Evolutionary conservation across 257 asterid species (phyloP), one percentile per base, ranked within the genome.

Genomic region (Fraxinus anomala): DNA sequence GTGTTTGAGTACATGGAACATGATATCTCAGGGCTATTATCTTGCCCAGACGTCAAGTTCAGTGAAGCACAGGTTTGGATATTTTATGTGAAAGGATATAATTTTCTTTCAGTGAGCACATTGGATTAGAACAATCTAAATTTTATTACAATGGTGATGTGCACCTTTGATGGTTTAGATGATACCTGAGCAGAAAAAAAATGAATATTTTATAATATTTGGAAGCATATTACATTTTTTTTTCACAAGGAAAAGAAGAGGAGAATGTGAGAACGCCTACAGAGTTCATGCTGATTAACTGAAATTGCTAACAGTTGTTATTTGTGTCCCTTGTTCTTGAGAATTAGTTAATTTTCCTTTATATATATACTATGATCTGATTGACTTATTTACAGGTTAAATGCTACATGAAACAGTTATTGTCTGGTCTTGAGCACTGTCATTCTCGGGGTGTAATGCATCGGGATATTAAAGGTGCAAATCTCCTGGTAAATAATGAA

Each of bases 1-100:
- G 97, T 96, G 75, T 96, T 96, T 13, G 97, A 96, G 86, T 92
- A 93, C 72, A 96, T 96, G 99, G 99, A 96, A 82, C 98, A 96
- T 70, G 99, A 96, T 86, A 84, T 96, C 76, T 80, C 98, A 1
- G 99, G 99, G 34, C 91, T 96, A 42, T 73, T 94, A 74, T 91
- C 97, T 75, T 80, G 91, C 56, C 94, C 96, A 3, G 97, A 92
- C 36, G 83, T 91, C 67, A 88, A 89, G 59, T 96, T 96, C 83
- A 88, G 90, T 21, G 94, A 93, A 88, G 85, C 97, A 40, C 99
- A 96, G 99, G 99, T 96, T 86, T 68, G 80, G 36, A 49, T n/a
- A 56, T 31, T 31, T 54, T 76, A 23, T 28, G 21, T 69, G 59
- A 7, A 33, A 61, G 49, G n/a, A 70, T 70, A 19, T 31, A 13